Evolutionary conservation across 228 moss, liverwort and hornwort species (phyloP).

Genomic region (Sphagnum magellanicum): DNA sequence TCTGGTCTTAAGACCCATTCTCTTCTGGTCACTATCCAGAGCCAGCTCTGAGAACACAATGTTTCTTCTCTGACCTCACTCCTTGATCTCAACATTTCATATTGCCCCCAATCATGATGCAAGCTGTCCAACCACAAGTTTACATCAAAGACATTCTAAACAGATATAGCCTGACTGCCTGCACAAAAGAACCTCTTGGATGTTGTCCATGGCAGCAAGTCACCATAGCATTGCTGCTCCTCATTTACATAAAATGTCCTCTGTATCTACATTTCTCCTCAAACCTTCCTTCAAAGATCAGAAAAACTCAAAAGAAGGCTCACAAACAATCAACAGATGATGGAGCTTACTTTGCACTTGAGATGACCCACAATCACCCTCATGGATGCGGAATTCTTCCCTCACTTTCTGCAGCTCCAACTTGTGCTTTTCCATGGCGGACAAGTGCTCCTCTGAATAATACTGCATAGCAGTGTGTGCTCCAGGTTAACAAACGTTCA

Average conservation of each 20-base stretch:
- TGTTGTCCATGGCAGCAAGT: too few relatives aligned
- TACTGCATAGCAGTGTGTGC: constrained; percentile 32
- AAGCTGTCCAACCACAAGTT: too few relatives aligned
- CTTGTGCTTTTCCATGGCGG: constrained; percentile 77
- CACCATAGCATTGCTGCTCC: too few relatives aligned
- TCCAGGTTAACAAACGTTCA: background rate
- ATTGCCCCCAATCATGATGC: too few relatives aligned
- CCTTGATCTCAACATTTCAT: background rate
- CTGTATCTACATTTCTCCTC: too few relatives aligned
- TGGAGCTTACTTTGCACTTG: constrained; percentile 73
- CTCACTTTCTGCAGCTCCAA: constrained; percentile 63
- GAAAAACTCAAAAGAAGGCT: too few relatives aligned
- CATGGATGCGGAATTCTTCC: constrained; percentile 66
- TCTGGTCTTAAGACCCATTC: background rate
- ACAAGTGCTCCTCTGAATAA: constrained; percentile 59
- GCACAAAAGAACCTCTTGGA: too few relatives aligned
- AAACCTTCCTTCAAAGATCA: too few relatives aligned
- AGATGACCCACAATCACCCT: constrained; percentile 89
- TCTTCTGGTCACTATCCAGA: background rate
- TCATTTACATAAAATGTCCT: too few relatives aligned
- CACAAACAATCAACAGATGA: too few relatives aligned
- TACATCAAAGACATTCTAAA: too few relatives aligned
- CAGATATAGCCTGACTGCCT: too few relatives aligned
- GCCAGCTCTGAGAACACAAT: background rate
- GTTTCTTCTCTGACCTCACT: background rate